Evolutionary conservation across 2,329 filamentous ascomycete genomes (phyloP).

Genomic region (Aureobasidium sp.): DNA sequence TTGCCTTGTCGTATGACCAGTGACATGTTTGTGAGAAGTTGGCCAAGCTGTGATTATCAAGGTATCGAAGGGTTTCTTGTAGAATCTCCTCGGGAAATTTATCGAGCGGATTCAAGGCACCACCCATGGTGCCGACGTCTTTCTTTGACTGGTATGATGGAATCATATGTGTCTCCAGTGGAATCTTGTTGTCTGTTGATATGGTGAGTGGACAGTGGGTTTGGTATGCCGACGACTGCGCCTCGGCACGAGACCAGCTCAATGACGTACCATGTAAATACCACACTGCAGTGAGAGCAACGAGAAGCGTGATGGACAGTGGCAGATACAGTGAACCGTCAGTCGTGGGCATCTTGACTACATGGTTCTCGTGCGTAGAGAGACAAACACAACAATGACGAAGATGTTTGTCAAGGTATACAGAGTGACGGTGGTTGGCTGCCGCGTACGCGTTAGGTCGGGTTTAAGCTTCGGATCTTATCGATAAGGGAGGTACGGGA

Average conservation of each 20-base stretch:
- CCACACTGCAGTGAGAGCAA: background rate
- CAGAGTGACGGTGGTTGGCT: background rate
- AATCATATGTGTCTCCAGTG: background rate
- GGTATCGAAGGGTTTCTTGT: slow-evolving; percentile 28
- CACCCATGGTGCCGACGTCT: background rate
- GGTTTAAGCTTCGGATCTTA: background rate
- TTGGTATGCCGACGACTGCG: background rate
- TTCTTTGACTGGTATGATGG: background rate
- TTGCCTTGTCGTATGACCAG: slow-evolving; percentile 28
- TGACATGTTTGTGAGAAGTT: slow-evolving; percentile 26
- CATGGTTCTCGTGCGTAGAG: background rate
- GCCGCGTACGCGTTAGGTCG: background rate
- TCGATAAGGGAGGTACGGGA: background rate
- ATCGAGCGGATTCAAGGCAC: background rate
- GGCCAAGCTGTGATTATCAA: slow-evolving; percentile 24
- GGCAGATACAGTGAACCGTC: background rate
- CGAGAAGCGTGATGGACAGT: background rate
- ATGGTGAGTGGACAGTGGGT: background rate
- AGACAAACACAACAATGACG: background rate
- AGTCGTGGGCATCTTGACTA: background rate
- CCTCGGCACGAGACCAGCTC: background rate
- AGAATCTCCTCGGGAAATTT: slow-evolving; percentile 34
- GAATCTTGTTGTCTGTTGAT: background rate
- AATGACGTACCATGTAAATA: background rate
- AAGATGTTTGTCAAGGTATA: background rate